Evolutionary conservation across 2,329 filamentous ascomycete genomes (phyloP), one percentile per base, ranked within the genome.

Genomic region (Ophiostoma fasciatum): DNA sequence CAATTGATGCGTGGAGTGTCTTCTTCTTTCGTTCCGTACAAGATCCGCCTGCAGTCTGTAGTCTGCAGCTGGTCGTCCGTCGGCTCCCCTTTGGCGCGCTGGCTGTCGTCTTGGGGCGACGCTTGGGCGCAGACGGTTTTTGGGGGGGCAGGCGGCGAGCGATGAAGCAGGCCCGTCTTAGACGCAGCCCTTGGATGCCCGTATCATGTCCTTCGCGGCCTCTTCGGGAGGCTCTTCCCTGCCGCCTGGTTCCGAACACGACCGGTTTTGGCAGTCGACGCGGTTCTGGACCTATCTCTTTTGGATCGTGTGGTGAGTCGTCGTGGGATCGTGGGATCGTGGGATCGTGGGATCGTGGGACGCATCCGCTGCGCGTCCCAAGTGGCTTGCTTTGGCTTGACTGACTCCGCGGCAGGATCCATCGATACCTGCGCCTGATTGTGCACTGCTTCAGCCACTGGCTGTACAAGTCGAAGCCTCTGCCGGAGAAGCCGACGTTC

Each of bases 361-460:
- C n/a, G n/a, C n/a, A n/a, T n/a, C n/a, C n/a, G n/a, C n/a, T n/a
- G n/a, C n/a, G n/a, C n/a, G n/a, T n/a, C n/a, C n/a, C n/a, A n/a
- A n/a, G n/a, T n/a, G n/a, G n/a, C n/a, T n/a, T n/a, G n/a, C n/a
- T n/a, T n/a, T n/a, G n/a, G n/a, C n/a, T n/a, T n/a, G n/a, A n/a
- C n/a, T n/a, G n/a, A n/a, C n/a, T n/a, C n/a, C n/a, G n/a, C n/a
- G n/a, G 10, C 34, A 93, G 87, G 74, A 51, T 88, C 42, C 84
- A 92, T 65, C 80, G 88, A 48, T 94, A 94, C 60, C 51, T 84
- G 42, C 81, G 88, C 45, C 69, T 93, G 47, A 64, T 93, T 48
- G 77, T 93, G 48, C 90, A 94, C 54, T 74, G 82, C 49, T 62
- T 82, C 49, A 84, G 82, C 49, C 87, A 92, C 55, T 90, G 83